phyloP scores from a whole-genome alignment of 495 filamentous ascomycete species.

The Annulohypoxylon moriforme region DNA sequence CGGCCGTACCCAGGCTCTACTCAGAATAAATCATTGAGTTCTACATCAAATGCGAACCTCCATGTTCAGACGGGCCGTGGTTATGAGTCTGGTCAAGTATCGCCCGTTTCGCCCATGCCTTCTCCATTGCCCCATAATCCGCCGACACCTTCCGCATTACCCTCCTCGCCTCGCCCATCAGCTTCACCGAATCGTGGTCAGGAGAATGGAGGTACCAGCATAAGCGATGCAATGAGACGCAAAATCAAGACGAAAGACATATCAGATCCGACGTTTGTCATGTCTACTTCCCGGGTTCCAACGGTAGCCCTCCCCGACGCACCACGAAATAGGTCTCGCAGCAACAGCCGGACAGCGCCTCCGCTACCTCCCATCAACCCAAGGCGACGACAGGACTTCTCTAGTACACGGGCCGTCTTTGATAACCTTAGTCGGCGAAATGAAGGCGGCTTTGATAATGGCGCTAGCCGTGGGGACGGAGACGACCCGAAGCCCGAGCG shows the following conservation, averaged over 20 bases:
- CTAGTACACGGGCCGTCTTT: constrained; percentile 64
- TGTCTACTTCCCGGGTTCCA: constrained; percentile 77
- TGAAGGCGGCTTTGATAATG: constrained; percentile 52
- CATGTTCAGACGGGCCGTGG: constrained; percentile 46
- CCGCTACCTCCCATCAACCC: constrained; percentile 79
- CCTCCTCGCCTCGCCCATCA: constrained; percentile 50
- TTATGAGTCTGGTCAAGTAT: constrained; percentile 54
- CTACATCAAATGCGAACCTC: constrained; percentile 47
- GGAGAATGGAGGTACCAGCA: constrained; percentile 33
- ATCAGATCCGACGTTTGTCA: constrained; percentile 85
- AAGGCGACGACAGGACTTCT: constrained; percentile 68
- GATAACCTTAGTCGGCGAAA: constrained; percentile 61
- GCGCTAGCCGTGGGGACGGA: constrained; percentile 46
- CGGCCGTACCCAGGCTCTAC: constrained; percentile 58
- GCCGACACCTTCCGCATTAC: constrained; percentile 58
- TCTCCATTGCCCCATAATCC: constrained; percentile 68
- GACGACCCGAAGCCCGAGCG: constrained; percentile 59
- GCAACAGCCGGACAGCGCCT: constrained; percentile 59
- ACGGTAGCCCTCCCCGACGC: constrained; percentile 68
- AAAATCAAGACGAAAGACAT: constrained; percentile 79
- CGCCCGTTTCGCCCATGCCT: constrained; percentile 59
- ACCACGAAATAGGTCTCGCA: constrained; percentile 39
- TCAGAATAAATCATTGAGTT: constrained; percentile 41
- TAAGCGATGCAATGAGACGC: constrained; percentile 65
- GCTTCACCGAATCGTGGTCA: constrained; percentile 43